Conservation (phyloP, 257 asterid genomes). For the Handroanthus guayacan region DNA sequence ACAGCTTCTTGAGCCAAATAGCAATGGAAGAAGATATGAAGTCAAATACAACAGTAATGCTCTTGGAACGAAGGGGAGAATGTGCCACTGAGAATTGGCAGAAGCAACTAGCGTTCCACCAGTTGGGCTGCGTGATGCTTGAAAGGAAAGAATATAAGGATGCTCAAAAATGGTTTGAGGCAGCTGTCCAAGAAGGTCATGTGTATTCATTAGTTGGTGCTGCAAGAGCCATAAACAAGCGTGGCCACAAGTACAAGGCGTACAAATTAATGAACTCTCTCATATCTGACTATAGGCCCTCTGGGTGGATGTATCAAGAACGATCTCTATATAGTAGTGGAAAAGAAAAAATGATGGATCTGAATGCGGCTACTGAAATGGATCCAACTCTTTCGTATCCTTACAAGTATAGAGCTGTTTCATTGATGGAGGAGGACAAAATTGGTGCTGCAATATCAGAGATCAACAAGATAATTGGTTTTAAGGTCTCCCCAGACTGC, state of each 20-base stretch:
- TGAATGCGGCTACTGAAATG: conserved; percentile 77
- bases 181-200: conserved; percentile 76
- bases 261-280: conserved; percentile 80
- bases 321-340: conserved; percentile 78
- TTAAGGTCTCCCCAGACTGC: conserved; percentile 90
- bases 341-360: conserved; percentile 74
- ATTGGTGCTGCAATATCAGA: conserved; percentile 74
- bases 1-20: conserved; percentile 75
- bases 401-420: conserved; percentile 75
- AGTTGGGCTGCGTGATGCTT: conserved; percentile 92
- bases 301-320: conserved; percentile 99
- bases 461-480: conserved; percentile 73
- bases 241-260: conserved; percentile 89
- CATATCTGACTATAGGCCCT: conserved; percentile 64
- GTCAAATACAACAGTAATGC: conserved; percentile 82
- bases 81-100: conserved; percentile 83
- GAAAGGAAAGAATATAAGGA: conserved; percentile 89
- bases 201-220: conserved; percentile 80
- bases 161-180: conserved; percentile 91
- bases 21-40: conserved; percentile 88
- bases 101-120: conserved; percentile 83
- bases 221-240: conserved; percentile 82
- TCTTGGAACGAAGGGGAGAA: conserved; percentile 84
- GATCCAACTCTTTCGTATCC: conserved; percentile 95
- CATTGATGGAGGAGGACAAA: conserved; percentile 64